Percentiles rank a stretch among this genome's conserved stretches.
Evolutionary conservation across 441 rosid genomes (phyloP).

Genomic region (Croton setiger): DNA sequence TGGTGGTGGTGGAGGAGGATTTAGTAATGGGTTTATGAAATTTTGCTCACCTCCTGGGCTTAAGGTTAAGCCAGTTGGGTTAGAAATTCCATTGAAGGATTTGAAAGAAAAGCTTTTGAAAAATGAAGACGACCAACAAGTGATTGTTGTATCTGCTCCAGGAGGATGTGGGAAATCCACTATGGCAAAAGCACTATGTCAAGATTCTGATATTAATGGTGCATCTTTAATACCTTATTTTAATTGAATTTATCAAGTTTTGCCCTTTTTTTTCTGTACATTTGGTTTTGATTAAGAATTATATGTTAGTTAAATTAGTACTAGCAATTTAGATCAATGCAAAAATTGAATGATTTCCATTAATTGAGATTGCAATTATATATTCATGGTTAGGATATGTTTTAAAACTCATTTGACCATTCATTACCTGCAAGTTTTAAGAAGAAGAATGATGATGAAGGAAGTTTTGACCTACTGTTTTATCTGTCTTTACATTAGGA

Average conservation of each 20-base stretch:
- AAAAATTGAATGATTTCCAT: no score
- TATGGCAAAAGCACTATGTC: constrained; percentile 45
- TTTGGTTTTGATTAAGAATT: no score
- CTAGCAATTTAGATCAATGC: no score
- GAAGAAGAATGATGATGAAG: no score
- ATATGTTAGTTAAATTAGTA: not conserved
- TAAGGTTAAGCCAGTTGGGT: constrained; percentile 36
- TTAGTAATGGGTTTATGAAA: not conserved
- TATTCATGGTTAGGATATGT: no score
- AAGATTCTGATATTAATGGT: constrained; percentile 43
- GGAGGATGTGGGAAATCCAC: constrained; percentile 76
- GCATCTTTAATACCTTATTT: not conserved
- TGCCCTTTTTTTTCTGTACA: not conserved
- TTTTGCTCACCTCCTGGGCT: constrained; percentile 41
- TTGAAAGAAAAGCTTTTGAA: constrained; percentile 41
- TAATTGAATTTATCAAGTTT: not conserved
- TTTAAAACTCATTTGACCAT: no score
- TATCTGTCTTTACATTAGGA: no score
- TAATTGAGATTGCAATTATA: no score
- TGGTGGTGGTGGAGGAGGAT: not conserved
- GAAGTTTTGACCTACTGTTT: no score
- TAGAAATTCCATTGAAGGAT: constrained; percentile 44
- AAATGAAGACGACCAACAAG: constrained; percentile 18
- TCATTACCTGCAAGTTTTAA: no score
- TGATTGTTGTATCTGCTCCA: constrained; percentile 53